A percentile compares a stretch with the other conserved stretches of the same genome.
phyloP scores from a whole-genome alignment of 176 grass and related monocot species.

The Aegilops tauschii region DNA sequence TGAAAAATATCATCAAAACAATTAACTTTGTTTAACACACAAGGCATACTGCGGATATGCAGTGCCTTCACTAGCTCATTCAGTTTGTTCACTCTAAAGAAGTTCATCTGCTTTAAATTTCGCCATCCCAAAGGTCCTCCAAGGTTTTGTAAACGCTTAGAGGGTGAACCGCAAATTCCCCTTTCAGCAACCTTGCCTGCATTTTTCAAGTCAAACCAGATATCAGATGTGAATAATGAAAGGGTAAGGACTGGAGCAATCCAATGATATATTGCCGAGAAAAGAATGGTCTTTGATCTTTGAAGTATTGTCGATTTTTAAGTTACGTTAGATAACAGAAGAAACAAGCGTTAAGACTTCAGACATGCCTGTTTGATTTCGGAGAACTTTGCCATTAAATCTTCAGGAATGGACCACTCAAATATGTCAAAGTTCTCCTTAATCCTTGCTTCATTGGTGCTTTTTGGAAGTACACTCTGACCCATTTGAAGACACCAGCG shows the following conservation, averaged over 20 bases:
- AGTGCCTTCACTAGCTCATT: neutral
- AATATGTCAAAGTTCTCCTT: constrained; percentile 46
- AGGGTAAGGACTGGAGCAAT: neutral
- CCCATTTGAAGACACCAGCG: constrained; percentile 52
- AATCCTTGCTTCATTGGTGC: constrained; percentile 46
- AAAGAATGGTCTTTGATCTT: neutral
- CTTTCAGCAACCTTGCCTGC: constrained; percentile 36
- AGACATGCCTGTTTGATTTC: constrained; percentile 39
- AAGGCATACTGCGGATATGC: neutral
- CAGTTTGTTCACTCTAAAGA: neutral
- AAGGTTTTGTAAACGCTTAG: constrained; percentile 38
- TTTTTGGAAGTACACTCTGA: constrained; percentile 52
- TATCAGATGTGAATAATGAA: neutral
- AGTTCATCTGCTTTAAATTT: constrained; percentile 32
- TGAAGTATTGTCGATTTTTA: neutral
- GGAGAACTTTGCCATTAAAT: constrained; percentile 43
- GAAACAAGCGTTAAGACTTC: neutral
- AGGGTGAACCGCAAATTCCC: constrained; percentile 15
- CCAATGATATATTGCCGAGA: neutral
- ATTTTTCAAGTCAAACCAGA: neutral
- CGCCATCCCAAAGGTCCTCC: constrained; percentile 62
- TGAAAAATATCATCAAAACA: neutral
- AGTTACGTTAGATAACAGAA: neutral
- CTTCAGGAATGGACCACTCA: constrained; percentile 48
- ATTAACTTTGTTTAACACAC: neutral